Evolutionary conservation across 768 basidiomycete genomes (phyloP).

Genomic region (Mycena crocata): DNA sequence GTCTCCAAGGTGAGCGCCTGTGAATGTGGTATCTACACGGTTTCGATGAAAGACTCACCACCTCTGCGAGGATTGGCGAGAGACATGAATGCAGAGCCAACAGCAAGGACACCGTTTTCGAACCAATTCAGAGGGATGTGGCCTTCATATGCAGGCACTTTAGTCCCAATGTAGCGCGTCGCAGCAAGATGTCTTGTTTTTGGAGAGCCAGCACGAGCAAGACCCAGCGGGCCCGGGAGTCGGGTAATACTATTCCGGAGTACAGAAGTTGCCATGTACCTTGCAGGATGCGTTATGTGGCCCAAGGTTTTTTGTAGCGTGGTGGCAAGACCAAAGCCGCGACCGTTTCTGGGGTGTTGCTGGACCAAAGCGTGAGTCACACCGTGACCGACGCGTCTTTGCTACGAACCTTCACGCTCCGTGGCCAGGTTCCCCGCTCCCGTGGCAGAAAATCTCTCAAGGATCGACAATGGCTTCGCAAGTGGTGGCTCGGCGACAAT

Average conservation of each 20-base stretch:
- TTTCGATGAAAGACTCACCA: slow-evolving; percentile 62
- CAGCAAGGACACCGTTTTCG: slow-evolving; percentile 87
- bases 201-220: slow-evolving; percentile 6
- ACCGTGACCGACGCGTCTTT: slow-evolving; percentile 18
- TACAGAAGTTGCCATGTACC: neutral
- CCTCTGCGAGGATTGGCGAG: slow-evolving; percentile 85
- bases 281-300: neutral
- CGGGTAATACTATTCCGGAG: slow-evolving; percentile 1
- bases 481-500: neutral
- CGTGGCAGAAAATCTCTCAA: neutral
- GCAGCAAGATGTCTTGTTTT: slow-evolving; percentile 21
- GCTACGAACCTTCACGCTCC: neutral
- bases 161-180: slow-evolving; percentile 34
- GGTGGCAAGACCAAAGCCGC: slow-evolving; percentile 1
- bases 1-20: slow-evolving; percentile 59
- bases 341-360: neutral
- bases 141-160: slow-evolving; percentile 73
- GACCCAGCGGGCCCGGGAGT: neutral
- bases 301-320: too few relatives aligned
- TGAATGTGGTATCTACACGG: slow-evolving; percentile 4
- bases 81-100: slow-evolving; percentile 87
- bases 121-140: slow-evolving; percentile 86
- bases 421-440: neutral
- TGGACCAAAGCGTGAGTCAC: too few relatives aligned
- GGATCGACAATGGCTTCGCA: neutral